Base-by-base conservation (phyloP, 192 early-diverging fungal genomes). In the Phycomyces blakesleeanus region DNA sequence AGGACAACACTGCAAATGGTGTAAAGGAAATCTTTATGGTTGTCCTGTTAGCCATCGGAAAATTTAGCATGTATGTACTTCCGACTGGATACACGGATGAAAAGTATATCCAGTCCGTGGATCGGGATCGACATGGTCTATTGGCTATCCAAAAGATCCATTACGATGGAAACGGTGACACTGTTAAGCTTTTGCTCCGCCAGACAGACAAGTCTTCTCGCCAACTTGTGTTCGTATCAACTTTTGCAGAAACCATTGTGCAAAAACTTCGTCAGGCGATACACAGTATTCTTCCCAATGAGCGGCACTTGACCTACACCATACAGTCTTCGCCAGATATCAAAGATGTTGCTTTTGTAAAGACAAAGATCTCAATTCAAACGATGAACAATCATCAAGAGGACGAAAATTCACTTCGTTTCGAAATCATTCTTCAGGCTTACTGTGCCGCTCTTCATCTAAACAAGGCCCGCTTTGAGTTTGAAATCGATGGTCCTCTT, bases 371-470 rank as follows among this genome's bases (percentile, higher is more conserved):
- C 4, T 18, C 24, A 10, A 34, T 34, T 34, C 29, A 34, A 34
- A n/a, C 37, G 0, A 55, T 57, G 15, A 38, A 37, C 8, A 25
- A 29, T 15, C 22, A 40, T 5, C 15, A 16, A 20, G n/a, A 41
- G 4, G 59, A 61, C n/a, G 39, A 61, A 3, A 29, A 61, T 14
- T 25, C 18, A 34, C 42, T 50, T 24, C 53, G 53, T 10, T 74
- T 74, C 29, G 27, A 64, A 16, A 26, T 56, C 12, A 39, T 64
- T 2, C 16, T 74, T 0, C 65, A 68, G 49, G 66, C 72, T 12
- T 68, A 74, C 24, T 74, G 72, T 26, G 72, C 72, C 12, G 59
- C 72, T 4, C 56, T 74, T 57, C 68, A 68, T 51, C 37, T 74
- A n/a, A 67, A 74, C 58, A 67, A 68, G 29, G 25, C 37, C 1